Percentiles rank a stretch among this genome's conserved stretches.
Evolutionary conservation across 1,284 basidiomycete species (phyloP).

Genomic region (Porodaedalea pini): DNA sequence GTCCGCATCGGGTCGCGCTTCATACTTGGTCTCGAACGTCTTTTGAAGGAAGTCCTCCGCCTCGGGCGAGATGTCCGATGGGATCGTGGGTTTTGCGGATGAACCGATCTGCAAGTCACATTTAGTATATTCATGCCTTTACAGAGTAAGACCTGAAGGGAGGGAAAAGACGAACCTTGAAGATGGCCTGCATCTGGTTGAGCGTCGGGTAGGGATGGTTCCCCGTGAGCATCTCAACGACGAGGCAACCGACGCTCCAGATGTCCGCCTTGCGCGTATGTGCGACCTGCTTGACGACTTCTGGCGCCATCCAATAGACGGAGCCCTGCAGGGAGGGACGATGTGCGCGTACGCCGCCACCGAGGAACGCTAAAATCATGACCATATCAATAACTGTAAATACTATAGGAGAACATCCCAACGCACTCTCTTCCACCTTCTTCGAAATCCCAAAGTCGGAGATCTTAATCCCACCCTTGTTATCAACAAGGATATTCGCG

Average conservation of each 20-base stretch:
- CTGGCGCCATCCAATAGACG: slow-evolving; percentile 99
- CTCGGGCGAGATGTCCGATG: slow-evolving; percentile 83
- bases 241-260: slow-evolving; percentile 96
- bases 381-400: neutral
- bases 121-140: slow-evolving; percentile 2
- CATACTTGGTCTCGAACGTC: slow-evolving; percentile 85
- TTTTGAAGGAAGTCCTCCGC: slow-evolving; percentile 80
- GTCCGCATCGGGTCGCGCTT: slow-evolving; percentile 76
- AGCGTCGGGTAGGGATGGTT: slow-evolving; percentile 96
- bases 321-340: slow-evolving; percentile 93
- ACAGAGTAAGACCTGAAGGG: neutral
- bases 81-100: slow-evolving; percentile 77
- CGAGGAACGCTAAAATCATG: slow-evolving; percentile 50
- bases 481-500: slow-evolving; percentile 97
- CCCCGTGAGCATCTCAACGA: slow-evolving; percentile 98
- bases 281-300: slow-evolving; percentile 93
- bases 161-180: slow-evolving; percentile 58
- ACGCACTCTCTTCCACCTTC: slow-evolving; percentile 92
- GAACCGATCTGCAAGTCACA: slow-evolving; percentile 71
- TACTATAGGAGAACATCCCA: slow-evolving; percentile 2
- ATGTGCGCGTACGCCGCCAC: slow-evolving; percentile 75
- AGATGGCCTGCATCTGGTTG: slow-evolving; percentile 99
- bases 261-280: slow-evolving; percentile 97
- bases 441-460: slow-evolving; percentile 99
- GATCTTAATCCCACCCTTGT: slow-evolving; percentile 98